phyloP scores from a whole-genome alignment of 2,329 filamentous ascomycete genomes.

The Boeremia lycopersici region DNA sequence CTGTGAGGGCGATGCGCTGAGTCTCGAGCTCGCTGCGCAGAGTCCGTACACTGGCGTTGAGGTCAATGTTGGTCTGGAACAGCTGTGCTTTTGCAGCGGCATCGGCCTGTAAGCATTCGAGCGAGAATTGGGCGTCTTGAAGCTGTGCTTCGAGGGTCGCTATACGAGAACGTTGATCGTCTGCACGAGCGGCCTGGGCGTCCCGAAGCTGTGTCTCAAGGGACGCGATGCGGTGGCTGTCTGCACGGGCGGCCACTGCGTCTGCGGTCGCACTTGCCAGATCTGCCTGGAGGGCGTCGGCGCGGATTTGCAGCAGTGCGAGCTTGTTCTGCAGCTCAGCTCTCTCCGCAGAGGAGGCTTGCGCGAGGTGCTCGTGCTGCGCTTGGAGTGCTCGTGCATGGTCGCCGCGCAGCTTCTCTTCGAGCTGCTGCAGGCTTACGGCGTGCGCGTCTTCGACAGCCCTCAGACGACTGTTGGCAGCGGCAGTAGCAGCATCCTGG shows the following conservation, averaged over 20 bases:
- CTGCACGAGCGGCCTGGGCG: constrained; percentile 30
- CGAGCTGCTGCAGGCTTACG: constrained; percentile 32
- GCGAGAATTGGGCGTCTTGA: constrained; percentile 30
- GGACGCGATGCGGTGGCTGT: constrained; percentile 12
- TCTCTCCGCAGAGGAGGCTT: constrained; percentile 11
- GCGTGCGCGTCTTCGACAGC: constrained; percentile 29
- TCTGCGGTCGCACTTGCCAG: constrained; percentile 37
- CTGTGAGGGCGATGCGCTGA: constrained; percentile 1
- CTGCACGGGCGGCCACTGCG: constrained; percentile 30
- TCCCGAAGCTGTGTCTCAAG: constrained; percentile 36
- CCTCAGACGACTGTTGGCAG: constrained; percentile 22
- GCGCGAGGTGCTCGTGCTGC: constrained; percentile 32
- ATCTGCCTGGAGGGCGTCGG: constrained; percentile 31
- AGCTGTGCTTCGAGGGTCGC: constrained; percentile 32
- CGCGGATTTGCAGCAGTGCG: constrained; percentile 31
- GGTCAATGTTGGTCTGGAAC: constrained; percentile 30
- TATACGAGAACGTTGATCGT: constrained; percentile 3
- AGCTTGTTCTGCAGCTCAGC: constrained; percentile 27
- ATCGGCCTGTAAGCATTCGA: constrained; percentile 35
- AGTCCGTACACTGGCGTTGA: constrained; percentile 29
- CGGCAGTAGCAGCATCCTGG: constrained; percentile 9
- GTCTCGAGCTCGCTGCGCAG: constrained; percentile 29
- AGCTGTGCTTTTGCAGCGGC: constrained; percentile 34
- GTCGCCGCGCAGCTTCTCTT: constrained; percentile 30
- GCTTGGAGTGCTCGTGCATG: constrained; percentile 27